A percentile compares a stretch with the other conserved stretches of the same genome.
These are phyloP conservation scores for Saccharomycopsis olivae DNA, from an alignment of 805 yeast genomes.

Conservation along the genomic window DNA sequence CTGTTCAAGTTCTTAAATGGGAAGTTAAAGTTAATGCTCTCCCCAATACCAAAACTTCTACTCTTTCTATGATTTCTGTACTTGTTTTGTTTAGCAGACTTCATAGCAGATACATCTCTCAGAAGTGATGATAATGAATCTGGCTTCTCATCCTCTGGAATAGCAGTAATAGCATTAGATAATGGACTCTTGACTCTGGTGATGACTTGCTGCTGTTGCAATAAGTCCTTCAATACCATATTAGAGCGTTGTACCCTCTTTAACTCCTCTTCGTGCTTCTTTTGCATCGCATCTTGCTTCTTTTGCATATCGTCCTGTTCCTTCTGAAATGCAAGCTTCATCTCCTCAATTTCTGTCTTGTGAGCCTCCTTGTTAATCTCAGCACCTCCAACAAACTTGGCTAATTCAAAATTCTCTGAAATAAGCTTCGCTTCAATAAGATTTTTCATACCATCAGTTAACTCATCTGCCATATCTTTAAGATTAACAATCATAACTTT, in stretches of 20 bases:
- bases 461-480: slow-evolving; percentile 1
- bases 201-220: slow-evolving; percentile 1
- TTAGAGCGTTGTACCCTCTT: slow-evolving; percentile 11
- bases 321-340: too few relatives aligned
- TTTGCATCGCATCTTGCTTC: background rate
- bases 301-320: too few relatives aligned
- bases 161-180: background rate
- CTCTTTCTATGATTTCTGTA: slow-evolving; percentile 13
- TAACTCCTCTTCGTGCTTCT: slow-evolving; percentile 4
- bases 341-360: background rate
- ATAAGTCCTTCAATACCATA: slow-evolving; percentile 11
- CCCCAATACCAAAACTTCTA: slow-evolving; percentile 16
- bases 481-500: slow-evolving; percentile 1
- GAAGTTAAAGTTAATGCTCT: slow-evolving; percentile 5
- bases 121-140: background rate
- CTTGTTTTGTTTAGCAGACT: slow-evolving; percentile 9
- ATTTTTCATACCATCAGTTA: too few relatives aligned
- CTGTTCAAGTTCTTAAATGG: slow-evolving; percentile 1
- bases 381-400: too few relatives aligned
- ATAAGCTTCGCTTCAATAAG: too few relatives aligned
- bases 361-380: background rate
- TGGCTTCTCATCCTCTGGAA: background rate
- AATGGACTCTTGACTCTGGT: background rate
- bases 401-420: too few relatives aligned
- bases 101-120: slow-evolving; percentile 4